Base-by-base conservation (phyloP, 306 rosid genomes). In the Pterocarpus santalinus region DNA sequence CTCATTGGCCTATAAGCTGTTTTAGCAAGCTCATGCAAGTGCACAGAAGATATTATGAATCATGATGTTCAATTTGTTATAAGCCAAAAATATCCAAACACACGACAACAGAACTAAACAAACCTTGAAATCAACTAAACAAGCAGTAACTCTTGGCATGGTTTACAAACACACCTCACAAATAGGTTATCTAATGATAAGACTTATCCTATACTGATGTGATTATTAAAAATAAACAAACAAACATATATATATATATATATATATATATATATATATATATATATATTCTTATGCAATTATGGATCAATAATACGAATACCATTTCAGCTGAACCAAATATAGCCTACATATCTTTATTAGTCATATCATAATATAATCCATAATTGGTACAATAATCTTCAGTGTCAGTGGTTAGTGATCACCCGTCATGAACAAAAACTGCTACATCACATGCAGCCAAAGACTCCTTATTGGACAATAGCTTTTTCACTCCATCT, bases 381-480 rank as follows among this genome's bases (percentile, higher is more conserved):
- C 53, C 53, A 47, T 14, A 33, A 80, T n/a, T 66, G 47, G 8
- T 61, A 67, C 4, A 62, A 61, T 69, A 51, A 61, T 53, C 43
- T 41, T 78, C n/a, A 67, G 36, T 73, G 43, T 78, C 64, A 63
- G 7, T 0, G 8, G 82, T 88, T 22, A 22, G 28, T 22, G 28
- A 22, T 22, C 78, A 93, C 99, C 99, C 90, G 89, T 93, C 98
- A 69, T 92, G 92, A 83, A 92, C 94, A 86, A 96, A 94, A 80
- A 93, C 88, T 41, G 98, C 99, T 49, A 95, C 85, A 76, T 92
- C 99, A 81, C 98, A 93, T 36, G 92, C 87, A 73, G 99, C 98
- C 91, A 95, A 85, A 83, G 98, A 90, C 80, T 91, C 99, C 85
- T 92, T 95, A 75, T 81, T 87, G 75, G 90, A 86, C 75, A 95